These are phyloP conservation scores for Exophiala aquamarina DNA, from an alignment of 2,329 filamentous ascomycete genomes.

Conservation along the genomic window DNA sequence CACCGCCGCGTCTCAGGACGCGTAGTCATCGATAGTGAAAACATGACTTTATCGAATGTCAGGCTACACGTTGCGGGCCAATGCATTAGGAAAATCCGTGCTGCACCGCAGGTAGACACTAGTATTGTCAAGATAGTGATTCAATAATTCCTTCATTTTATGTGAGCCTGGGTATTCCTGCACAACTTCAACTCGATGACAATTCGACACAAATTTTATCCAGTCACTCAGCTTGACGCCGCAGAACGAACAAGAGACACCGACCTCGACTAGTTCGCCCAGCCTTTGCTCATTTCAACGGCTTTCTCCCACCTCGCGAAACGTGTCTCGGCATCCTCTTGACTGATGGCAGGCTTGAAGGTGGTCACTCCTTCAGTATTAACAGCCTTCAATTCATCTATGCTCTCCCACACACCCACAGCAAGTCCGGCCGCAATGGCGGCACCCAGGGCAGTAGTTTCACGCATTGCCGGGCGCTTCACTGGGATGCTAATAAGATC, in stretches of 20 bases:
- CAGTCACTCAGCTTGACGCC: no score
- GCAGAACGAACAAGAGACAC: no score
- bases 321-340: conserved; percentile 59
- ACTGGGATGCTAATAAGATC: conserved; percentile 82
- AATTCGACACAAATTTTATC: background rate
- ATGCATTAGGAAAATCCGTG: no score
- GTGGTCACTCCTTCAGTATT: conserved; percentile 68
- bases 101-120: no score
- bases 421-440: conserved; percentile 89
- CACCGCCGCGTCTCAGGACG: no score
- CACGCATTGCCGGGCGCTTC: conserved; percentile 81
- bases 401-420: conserved; percentile 72
- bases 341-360: conserved; percentile 67
- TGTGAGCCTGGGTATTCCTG: no score
- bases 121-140: no score
- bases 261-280: conserved; percentile 14
- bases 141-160: no score
- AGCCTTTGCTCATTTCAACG: conserved; percentile 65
- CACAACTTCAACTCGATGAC: no score
- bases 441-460: conserved; percentile 84
- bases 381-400: conserved; percentile 71
- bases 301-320: conserved; percentile 74
- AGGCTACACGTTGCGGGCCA: no score
- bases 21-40: no score
- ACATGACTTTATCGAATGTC: no score